Evolutionary conservation across 352 stramenopile species (phyloP).

Genomic region (Globisporangium mamillatum): DNA sequence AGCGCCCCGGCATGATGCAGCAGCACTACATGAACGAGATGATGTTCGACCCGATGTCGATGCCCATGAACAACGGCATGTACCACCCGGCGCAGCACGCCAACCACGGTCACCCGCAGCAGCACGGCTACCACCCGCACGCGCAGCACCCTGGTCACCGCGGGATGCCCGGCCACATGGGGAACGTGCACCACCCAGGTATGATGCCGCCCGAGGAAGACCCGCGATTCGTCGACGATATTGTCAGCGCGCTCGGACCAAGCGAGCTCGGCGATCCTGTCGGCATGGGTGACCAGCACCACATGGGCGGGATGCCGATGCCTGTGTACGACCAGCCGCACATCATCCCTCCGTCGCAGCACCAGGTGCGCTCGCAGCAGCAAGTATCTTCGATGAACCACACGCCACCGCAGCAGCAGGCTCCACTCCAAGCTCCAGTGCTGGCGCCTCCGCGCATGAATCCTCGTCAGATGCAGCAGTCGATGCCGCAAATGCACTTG

Average conservation of each 20-base stretch:
- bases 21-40: constrained; percentile 79
- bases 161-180: constrained; percentile 23
- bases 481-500: constrained; percentile 23
- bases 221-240: constrained; percentile 67
- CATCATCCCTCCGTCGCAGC: constrained; percentile 42
- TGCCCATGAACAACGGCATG: constrained; percentile 59
- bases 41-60: constrained; percentile 66
- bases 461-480: constrained; percentile 19
- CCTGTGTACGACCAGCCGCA: constrained; percentile 66
- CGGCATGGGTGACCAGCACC: constrained; percentile 43
- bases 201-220: constrained; percentile 64
- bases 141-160: constrained; percentile 26
- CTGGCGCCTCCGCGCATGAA: constrained; percentile 19
- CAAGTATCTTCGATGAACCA: constrained; percentile 29
- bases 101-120: constrained; percentile 20
- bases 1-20: constrained; percentile 42
- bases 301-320: constrained; percentile 47
- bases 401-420: constrained; percentile 30
- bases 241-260: constrained; percentile 56
- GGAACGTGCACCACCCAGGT: constrained; percentile 40
- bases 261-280: constrained; percentile 42
- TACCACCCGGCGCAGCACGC: constrained; percentile 49
- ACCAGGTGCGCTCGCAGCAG: constrained; percentile 28
- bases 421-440: constrained; percentile 20
- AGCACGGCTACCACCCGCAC: constrained; percentile 19